phyloP scores from a whole-genome alignment of 768 basidiomycete species.

The Podaxis sp. region DNA sequence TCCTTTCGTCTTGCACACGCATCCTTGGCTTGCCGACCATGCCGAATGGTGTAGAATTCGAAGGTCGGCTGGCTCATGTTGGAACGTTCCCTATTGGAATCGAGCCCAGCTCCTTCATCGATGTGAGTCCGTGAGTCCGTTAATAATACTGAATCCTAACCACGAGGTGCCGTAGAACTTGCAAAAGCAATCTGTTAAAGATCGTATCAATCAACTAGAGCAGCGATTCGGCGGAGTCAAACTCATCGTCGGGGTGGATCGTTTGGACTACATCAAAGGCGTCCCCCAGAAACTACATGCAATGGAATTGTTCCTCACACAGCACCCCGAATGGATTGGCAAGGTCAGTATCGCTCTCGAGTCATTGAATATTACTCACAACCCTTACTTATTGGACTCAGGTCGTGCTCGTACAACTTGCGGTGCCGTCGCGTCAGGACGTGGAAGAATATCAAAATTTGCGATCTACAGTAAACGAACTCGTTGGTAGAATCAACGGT shows the following conservation, averaged over 20 bases:
- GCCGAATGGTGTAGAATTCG: conserved; percentile 97
- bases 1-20: conserved; percentile 96
- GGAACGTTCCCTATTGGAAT: conserved; percentile 99
- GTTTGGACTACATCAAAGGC: conserved; percentile 99
- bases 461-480: conserved; percentile 92
- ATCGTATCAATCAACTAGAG: conserved; percentile 79
- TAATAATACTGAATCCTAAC: not conserved
- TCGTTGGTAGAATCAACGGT: conserved; percentile 98
- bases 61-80: conserved; percentile 92
- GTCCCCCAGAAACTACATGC: conserved; percentile 98
- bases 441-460: conserved; percentile 99
- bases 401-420: conserved; percentile 96
- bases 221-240: conserved; percentile 93
- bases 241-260: conserved; percentile 97
- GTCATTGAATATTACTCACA: not conserved
- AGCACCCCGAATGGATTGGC: conserved; percentile 99
- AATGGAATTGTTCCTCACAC: conserved; percentile 92
- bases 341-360: conserved; percentile 52
- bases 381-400: conserved; percentile 26
- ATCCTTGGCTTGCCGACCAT: conserved; percentile 94
- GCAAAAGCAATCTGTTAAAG: conserved; percentile 74
- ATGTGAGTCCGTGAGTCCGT: conserved; percentile 41
- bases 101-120: conserved; percentile 88
- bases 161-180: conserved; percentile 55
- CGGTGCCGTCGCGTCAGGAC: conserved; percentile 96